Conservation (phyloP, 2,329 filamentous ascomycete genomes). For the Fusarium sp. region DNA sequence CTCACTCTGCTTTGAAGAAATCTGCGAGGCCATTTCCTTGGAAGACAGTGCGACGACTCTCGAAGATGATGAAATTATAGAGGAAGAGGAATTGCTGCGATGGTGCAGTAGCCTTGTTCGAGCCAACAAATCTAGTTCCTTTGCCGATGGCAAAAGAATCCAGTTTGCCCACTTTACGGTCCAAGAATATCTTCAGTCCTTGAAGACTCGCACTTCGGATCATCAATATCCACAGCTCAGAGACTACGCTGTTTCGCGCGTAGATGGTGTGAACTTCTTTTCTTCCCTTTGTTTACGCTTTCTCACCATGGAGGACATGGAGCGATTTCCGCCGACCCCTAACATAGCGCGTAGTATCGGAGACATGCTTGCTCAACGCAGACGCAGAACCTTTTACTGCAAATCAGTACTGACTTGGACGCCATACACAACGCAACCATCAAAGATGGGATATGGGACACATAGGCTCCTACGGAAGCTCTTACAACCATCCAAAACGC, state of each 20-base stretch:
- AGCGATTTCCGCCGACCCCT: background rate
- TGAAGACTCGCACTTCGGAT: background rate
- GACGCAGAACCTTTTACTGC: background rate
- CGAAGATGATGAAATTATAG: background rate
- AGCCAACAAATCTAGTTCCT: background rate
- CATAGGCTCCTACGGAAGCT: background rate
- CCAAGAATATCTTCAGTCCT: background rate
- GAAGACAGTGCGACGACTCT: background rate
- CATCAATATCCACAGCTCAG: background rate
- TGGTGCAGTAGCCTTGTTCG: background rate
- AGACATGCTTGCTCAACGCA: background rate
- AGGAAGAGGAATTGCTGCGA: background rate
- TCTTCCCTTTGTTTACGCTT: background rate
- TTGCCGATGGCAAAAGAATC: background rate
- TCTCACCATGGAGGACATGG: background rate
- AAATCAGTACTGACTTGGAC: background rate
- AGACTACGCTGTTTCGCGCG: background rate
- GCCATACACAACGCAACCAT: background rate
- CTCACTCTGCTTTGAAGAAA: background rate
- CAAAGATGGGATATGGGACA: fast-evolving
- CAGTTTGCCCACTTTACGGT: background rate
- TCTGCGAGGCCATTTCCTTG: background rate
- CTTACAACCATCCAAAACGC: background rate
- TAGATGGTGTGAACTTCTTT: background rate
- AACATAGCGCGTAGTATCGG: background rate